Evolutionary conservation across 129 eudicot species (phyloP).

Genomic region (Chrysanthemum lavandulifolium): DNA sequence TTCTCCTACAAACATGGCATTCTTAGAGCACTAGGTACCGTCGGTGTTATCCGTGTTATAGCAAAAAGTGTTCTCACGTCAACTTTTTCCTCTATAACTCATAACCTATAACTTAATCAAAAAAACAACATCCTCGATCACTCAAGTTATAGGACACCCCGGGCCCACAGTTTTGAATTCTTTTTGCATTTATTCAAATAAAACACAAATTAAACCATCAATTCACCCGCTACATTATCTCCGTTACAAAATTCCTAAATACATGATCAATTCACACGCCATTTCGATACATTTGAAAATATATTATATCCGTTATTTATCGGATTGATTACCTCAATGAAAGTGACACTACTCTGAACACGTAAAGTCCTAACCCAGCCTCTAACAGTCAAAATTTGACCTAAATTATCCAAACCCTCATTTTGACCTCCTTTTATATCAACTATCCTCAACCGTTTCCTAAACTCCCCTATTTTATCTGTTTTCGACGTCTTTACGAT

Average conservation of each 20-base stretch:
- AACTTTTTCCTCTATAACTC: too few relatives aligned
- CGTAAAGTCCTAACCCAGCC: constrained; percentile 95
- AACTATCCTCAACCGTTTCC: constrained; percentile 55
- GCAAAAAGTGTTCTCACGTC: too few relatives aligned
- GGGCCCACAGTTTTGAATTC: too few relatives aligned
- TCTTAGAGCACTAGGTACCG: neutral
- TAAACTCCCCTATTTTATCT: constrained; percentile 53
- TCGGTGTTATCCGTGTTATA: too few relatives aligned
- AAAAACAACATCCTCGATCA: too few relatives aligned
- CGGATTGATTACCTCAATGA: constrained; percentile 66
- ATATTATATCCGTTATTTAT: neutral
- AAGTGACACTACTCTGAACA: constrained; percentile 85
- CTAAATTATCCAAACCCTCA: constrained; percentile 75
- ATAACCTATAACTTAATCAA: too few relatives aligned
- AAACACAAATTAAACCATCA: neutral
- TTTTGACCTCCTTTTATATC: constrained; percentile 80
- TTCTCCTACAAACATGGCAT: neutral
- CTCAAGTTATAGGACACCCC: too few relatives aligned
- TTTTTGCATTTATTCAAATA: neutral
- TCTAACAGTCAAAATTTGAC: constrained; percentile 59
- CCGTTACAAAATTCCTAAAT: too few relatives aligned
- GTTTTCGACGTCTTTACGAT: constrained; percentile 33
- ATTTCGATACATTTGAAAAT: neutral
- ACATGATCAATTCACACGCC: too few relatives aligned
- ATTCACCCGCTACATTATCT: too few relatives aligned